Conservation (phyloP, 176 grass and related monocot species). For the Alloteropsis semialata region DNA sequence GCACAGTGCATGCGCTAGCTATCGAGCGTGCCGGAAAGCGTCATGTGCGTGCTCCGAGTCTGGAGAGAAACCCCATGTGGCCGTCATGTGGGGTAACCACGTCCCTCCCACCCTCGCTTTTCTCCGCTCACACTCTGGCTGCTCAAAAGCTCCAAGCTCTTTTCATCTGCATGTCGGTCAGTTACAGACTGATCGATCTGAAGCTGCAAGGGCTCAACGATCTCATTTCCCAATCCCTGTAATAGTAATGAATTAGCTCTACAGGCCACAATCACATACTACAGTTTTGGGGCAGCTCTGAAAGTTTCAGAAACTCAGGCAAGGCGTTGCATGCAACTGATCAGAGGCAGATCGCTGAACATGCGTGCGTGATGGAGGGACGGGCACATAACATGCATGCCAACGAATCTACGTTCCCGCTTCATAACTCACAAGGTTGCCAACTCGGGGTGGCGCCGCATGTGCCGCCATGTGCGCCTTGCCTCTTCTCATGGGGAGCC, state of each 20-base stretch:
- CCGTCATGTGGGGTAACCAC: slow-evolving; percentile 30
- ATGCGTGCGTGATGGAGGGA: not conserved
- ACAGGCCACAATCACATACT: too few species aligned
- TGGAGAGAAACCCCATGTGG: slow-evolving; percentile 44
- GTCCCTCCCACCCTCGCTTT: not conserved
- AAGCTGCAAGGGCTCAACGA: not conserved
- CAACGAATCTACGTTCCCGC: slow-evolving; percentile 31
- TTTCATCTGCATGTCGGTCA: not conserved
- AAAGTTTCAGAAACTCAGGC: not conserved
- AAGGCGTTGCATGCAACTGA: not conserved
- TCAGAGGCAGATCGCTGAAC: not conserved
- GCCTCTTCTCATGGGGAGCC: not conserved
- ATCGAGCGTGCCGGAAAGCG: slow-evolving; percentile 1
- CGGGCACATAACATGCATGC: slow-evolving; percentile 33
- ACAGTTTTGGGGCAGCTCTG: too few species aligned
- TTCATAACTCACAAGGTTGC: slow-evolving; percentile 33
- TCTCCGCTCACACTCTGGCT: not conserved
- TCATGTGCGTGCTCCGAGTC: slow-evolving; percentile 25
- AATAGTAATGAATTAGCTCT: too few species aligned
- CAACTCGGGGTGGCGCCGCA: slow-evolving; percentile 37
- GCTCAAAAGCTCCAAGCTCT: not conserved
- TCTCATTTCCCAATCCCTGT: not conserved
- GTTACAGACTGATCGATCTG: not conserved
- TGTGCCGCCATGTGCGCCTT: slow-evolving; percentile 52
- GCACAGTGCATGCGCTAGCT: not conserved